Conservation (phyloP, 75 land plant genomes). For the Chamaecyparis obtusa region DNA sequence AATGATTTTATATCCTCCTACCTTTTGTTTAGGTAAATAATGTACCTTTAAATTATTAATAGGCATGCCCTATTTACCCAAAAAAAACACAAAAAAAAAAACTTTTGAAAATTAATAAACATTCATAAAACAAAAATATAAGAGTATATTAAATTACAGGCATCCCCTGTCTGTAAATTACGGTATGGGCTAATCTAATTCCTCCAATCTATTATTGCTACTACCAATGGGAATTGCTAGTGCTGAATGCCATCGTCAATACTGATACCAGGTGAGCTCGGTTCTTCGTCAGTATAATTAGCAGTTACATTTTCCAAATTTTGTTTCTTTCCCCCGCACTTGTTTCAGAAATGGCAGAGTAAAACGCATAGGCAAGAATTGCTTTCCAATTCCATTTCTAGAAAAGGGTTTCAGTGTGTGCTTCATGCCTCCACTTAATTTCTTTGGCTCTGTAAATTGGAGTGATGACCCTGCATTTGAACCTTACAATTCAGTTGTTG, state of each 20-base stretch:
- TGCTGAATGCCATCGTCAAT: background rate
- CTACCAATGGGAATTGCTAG: background rate
- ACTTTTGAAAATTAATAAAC: background rate
- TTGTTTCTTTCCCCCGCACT: background rate
- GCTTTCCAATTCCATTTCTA: constrained; percentile 2
- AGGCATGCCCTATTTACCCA: no score
- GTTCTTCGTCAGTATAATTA: background rate
- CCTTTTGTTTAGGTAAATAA: background rate
- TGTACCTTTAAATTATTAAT: no score
- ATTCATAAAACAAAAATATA: background rate
- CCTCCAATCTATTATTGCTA: background rate
- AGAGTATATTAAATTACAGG: background rate
- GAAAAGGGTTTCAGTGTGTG: background rate
- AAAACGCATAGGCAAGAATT: constrained; percentile 1
- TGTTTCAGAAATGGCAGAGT: constrained; percentile 3
- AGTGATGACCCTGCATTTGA: background rate
- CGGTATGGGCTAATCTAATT: background rate
- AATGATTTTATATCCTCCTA: no score
- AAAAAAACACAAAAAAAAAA: no score
- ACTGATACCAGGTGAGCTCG: background rate
- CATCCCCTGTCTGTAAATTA: background rate
- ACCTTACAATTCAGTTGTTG: background rate
- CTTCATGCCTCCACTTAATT: constrained; percentile 1
- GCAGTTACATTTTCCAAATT: background rate
- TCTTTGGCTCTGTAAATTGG: constrained; percentile 3